Conservation (phyloP, 495 filamentous ascomycete species). For the Penicillium fimorum region DNA sequence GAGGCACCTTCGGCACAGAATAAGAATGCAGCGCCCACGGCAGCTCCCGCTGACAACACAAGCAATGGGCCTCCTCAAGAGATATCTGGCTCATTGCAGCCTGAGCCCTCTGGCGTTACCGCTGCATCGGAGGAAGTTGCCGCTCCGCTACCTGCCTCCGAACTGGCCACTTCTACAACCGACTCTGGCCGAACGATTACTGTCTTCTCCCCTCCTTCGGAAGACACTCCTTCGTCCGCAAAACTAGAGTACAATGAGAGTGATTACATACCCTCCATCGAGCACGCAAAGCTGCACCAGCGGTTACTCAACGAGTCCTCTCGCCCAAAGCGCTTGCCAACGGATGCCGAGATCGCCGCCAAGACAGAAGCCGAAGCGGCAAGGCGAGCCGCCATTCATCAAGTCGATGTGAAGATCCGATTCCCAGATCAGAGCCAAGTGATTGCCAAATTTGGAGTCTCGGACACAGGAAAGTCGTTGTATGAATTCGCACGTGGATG, state of each 20-base stretch:
- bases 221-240: constrained; percentile 72
- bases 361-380: constrained; percentile 54
- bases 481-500: constrained; percentile 64
- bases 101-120: constrained; percentile 5
- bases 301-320: constrained; percentile 60
- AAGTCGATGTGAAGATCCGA: constrained; percentile 75
- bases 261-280: constrained; percentile 80
- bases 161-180: constrained; percentile 23
- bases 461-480: constrained; percentile 61
- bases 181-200: constrained; percentile 51
- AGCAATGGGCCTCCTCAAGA: constrained; percentile 19
- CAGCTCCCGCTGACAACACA: constrained; percentile 19
- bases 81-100: constrained; percentile 3
- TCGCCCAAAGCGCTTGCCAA: constrained; percentile 62
- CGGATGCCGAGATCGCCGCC: constrained; percentile 50
- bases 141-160: constrained; percentile 18
- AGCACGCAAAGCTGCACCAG: constrained; percentile 82
- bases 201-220: constrained; percentile 73
- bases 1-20: constrained; percentile 20
- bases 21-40: constrained; percentile 4
- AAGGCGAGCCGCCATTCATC: constrained; percentile 59
- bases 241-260: constrained; percentile 60
- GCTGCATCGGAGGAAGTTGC: constrained; percentile 4
- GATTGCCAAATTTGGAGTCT: constrained; percentile 59
- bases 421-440: constrained; percentile 81